Evolutionary conservation across 73 alveolate species (phyloP), one percentile per base, ranked within the genome.

Genomic region (Uronychia setigera): DNA sequence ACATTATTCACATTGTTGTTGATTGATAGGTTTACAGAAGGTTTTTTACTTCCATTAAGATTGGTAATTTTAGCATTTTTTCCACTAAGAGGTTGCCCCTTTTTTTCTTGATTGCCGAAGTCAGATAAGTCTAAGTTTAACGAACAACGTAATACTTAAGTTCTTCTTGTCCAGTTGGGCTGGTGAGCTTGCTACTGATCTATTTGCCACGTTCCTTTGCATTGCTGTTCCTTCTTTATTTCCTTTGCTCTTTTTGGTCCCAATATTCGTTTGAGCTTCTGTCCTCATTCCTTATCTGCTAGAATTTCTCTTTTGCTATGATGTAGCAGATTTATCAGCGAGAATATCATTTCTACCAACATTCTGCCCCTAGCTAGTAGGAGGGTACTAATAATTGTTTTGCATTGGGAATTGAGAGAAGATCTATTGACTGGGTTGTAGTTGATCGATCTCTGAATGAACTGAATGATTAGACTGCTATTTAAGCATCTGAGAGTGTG

Each of bases 1-100:
- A 83, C 84, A 74, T 76, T 74, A 29, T 83, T 74, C 80, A 83
- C 91, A 31, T 83, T 83, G 57, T 83, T 83, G 35, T 83, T 83
- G 28, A 83, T 83, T 1, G 67, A 28, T 27, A 83, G 60, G 34
- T 83, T 83, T 1, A 83, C 76, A 13, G 84, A 33, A 25, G 91
- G 91, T 27, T 76, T 29, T 1, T 79, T 33, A 11, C 19, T 19
- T 19, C 67, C 67, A 19, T 46, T 19, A 11, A 19, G 67, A 11
- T 46, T 46, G 5, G 19, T 46, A 46, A 46, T 5, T 46, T 19
- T 11, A 46, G 67, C 67, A 11, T 46, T 11, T 19, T 46, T 19
- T 46, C n/a, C 5, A 19, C 67, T 46, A 11, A 11, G n/a, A 46
- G 67, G n/a, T 46, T 46, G 67, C n/a, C n/a, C n/a, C n/a, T n/a